Base-by-base conservation (phyloP, 768 basidiomycete genomes). In the Cyathus striatus region DNA sequence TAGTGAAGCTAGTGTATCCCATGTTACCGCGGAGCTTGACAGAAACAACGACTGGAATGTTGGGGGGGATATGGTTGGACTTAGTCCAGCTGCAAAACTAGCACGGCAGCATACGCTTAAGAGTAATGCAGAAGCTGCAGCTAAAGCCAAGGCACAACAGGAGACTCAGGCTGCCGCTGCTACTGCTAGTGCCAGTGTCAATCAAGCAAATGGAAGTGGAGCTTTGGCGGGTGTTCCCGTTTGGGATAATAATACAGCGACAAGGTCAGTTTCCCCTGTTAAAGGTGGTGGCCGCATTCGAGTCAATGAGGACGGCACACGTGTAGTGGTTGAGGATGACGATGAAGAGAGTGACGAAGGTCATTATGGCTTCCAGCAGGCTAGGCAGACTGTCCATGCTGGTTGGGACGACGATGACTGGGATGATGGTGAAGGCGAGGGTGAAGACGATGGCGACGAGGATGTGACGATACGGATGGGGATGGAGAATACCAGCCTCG, bases 31-130 rank as follows among this genome's bases (percentile, higher is more conserved):
- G 1, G 89, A 93, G 63, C 69, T 86, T 37, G 90, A 90, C 14
- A 40, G 49, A 26, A 67, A 59, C 21, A 59, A 65, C 10, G 86
- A 87, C 52, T 86, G 86, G 80, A 77, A 67, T 38, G 73, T 72
- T 16, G 69, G 66, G 35, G 60, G 56, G 37, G 70, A 81, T 44
- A 62, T 90, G 68, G 79, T 75, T 40, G 93, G 91, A 6, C 65
- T 95, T 18, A 88, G 86, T 54, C 93, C 93, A 5, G 93, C 93
- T 13, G 93, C 93, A 2, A 84, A 86, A 59, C 74, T 95, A 9
- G 92, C 90, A 1, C 60, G 93, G 32, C 90, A 93, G 59, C 92
- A 95, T 61, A 96, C 93, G 4, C 78, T 96, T 47, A 90, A 86
- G 69, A 88, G 76, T 43, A 90, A 88, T 50, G 86, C 87, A 7